phyloP scores from a whole-genome alignment of 1,139 yeast species.

The Kodamaea anthophila region DNA sequence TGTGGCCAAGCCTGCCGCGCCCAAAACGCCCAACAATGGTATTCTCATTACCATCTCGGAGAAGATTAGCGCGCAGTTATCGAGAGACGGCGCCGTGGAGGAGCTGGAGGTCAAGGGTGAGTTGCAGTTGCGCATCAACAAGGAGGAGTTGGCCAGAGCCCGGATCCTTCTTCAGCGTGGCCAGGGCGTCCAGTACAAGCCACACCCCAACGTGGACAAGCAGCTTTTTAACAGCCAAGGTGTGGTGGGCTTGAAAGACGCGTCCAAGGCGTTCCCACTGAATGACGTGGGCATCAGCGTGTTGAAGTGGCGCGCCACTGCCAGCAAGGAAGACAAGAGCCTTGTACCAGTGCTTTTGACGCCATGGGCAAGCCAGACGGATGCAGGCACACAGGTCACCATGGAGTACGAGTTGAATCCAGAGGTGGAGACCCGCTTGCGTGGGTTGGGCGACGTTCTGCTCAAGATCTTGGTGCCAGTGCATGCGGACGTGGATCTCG shows the following conservation, averaged over 20 bases:
- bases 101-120: constrained; percentile 86
- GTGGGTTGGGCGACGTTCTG: constrained; percentile 35
- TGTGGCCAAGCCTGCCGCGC: constrained; percentile 10
- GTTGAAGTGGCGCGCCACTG: constrained; percentile 79
- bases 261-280: constrained; percentile 76
- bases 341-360: constrained; percentile 71
- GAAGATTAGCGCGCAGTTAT: constrained; percentile 66
- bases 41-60: constrained; percentile 75
- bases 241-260: constrained; percentile 70
- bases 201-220: constrained; percentile 95
- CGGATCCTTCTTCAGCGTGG: constrained; percentile 50
- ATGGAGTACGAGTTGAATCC: constrained; percentile 72
- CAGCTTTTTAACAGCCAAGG: constrained; percentile 51
- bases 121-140: constrained; percentile 78
- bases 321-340: constrained; percentile 51
- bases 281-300: constrained; percentile 89
- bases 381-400: constrained; percentile 60
- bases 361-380: constrained; percentile 76
- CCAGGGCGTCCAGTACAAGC: constrained; percentile 66
- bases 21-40: constrained; percentile 59
- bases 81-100: constrained; percentile 77
- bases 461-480: constrained; percentile 64
- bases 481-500: constrained; percentile 48
- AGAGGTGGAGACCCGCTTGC: constrained; percentile 30
- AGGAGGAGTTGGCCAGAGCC: constrained; percentile 60